Evolutionary conservation across 2,329 filamentous ascomycete genomes (phyloP), one percentile per base, ranked within the genome.

Genomic region (Aspergillus felis): DNA sequence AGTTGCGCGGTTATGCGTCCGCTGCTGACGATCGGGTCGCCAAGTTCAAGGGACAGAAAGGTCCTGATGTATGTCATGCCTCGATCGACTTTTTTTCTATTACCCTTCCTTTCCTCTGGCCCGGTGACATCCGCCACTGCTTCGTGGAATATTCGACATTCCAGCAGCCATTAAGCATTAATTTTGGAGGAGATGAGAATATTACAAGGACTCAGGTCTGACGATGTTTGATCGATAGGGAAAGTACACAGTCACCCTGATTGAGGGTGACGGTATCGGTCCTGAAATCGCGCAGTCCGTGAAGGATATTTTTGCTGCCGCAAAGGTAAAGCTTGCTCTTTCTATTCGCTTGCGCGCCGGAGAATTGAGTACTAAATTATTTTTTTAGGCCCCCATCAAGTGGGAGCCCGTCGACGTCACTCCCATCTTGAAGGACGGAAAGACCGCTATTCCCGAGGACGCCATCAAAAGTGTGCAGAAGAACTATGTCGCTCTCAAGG

Each of bases 351-450:
- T 53, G 54, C 50, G 17, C 47, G 42, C 25, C 28, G 28, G 41
- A 61, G 47, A 54, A 54, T 32, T 17, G 53, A 56, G 58, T 60
- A 57, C 72, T 78, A 69, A 76, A 50, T 52, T 61, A 62, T 68
- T 68, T 59, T 61, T 22, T 22, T 70, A 94, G 90, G 86, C 89
- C 60, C 94, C 94, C 62, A 89, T 99, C 78, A 87, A 92, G 75
- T 99, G 94, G 94, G 95, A 99, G 79, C 88, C 92, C 62, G 89
- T 97, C 74, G 94, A 97, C 77, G 94, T 99, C 65, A 96, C 92
- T 56, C 94, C 94, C 62, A 89, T 88, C 71, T 78, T 99, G 67
- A 93, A 93, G 82, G 89, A 97, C 72, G 94, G 95, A 79, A 95
- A 91, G 84, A 97, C 93, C 52, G 88, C 90, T 63, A 99, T 99